Conservation (phyloP, 106 monocot genomes). For the Vanilla planifolia region DNA sequence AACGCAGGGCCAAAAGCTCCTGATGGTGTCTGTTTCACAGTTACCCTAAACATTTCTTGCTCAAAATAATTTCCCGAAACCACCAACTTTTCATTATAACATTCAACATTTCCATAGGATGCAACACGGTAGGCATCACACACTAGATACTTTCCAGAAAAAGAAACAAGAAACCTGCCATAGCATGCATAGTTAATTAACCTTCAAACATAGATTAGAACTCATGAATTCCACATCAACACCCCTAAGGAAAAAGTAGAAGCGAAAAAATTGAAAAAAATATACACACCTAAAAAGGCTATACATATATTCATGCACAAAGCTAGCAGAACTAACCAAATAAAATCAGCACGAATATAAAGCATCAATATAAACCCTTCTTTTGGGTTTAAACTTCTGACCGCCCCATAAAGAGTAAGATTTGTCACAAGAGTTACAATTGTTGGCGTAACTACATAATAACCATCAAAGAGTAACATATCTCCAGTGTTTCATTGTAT, state of each 20-base stretch:
- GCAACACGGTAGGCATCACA: constrained; percentile 24
- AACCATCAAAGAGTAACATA: too few relatives aligned
- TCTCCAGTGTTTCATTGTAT: too few relatives aligned
- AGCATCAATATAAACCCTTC: too few relatives aligned
- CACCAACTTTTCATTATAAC: constrained; percentile 10
- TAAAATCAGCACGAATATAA: too few relatives aligned
- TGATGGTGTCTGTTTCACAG: constrained; percentile 31
- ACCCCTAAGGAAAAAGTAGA: not conserved
- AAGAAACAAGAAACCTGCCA: constrained; percentile 83
- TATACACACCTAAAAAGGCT: not conserved
- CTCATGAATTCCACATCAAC: not conserved
- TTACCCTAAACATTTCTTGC: constrained; percentile 68
- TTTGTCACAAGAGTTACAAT: too few relatives aligned
- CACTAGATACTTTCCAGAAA: constrained; percentile 74
- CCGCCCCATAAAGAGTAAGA: too few relatives aligned
- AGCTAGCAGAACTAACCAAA: too few relatives aligned
- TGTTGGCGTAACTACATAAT: too few relatives aligned
- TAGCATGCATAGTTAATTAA: not conserved
- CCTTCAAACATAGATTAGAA: not conserved
- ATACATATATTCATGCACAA: constrained; percentile 1
- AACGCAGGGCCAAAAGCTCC: constrained; percentile 74
- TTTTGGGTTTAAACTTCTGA: too few relatives aligned
- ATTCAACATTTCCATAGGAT: constrained; percentile 17
- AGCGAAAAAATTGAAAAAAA: not conserved
- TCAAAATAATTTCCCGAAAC: constrained; percentile 17